phyloP scores from a whole-genome alignment of 257 asterid genomes.

The Jacaranda mimosifolia region DNA sequence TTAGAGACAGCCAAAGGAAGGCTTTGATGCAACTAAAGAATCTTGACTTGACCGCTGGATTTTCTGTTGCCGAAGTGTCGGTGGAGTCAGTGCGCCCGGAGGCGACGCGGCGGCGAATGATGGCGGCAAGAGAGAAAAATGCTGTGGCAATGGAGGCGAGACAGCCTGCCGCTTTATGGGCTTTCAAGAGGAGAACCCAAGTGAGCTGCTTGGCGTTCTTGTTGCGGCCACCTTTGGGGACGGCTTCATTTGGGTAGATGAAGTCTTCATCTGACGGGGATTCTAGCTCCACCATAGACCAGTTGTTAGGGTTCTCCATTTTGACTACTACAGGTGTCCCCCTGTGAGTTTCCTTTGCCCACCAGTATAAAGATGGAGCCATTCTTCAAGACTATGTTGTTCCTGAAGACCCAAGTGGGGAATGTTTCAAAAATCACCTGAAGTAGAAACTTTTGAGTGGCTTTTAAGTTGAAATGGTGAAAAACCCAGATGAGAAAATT shows the following conservation, averaged over 20 bases:
- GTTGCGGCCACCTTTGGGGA: slow-evolving; percentile 68
- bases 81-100: slow-evolving; percentile 79
- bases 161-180: slow-evolving; percentile 91
- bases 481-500: not conserved
- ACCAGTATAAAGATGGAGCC: slow-evolving; percentile 79
- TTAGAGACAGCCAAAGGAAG: slow-evolving; percentile 62
- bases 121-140: slow-evolving; percentile 65
- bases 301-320: slow-evolving; percentile 89
- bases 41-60: slow-evolving; percentile 47
- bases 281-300: slow-evolving; percentile 94
- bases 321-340: slow-evolving; percentile 91
- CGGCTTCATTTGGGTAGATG: slow-evolving; percentile 54
- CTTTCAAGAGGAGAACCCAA: slow-evolving; percentile 89
- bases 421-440: not conserved
- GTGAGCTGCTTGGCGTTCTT: slow-evolving; percentile 92
- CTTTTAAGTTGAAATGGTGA: slow-evolving; percentile 20
- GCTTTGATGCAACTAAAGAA: slow-evolving; percentile 70
- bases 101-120: slow-evolving; percentile 76
- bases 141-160: slow-evolving; percentile 76
- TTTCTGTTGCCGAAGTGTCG: slow-evolving; percentile 43
- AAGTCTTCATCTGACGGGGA: slow-evolving; percentile 72
- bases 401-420: not conserved
- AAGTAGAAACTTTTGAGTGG: not conserved
- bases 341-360: slow-evolving; percentile 76
- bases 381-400: slow-evolving; percentile 31